These are phyloP conservation scores for Candida sp. DNA, from an alignment of 1,139 yeast genomes.

Conservation along the genomic window DNA sequence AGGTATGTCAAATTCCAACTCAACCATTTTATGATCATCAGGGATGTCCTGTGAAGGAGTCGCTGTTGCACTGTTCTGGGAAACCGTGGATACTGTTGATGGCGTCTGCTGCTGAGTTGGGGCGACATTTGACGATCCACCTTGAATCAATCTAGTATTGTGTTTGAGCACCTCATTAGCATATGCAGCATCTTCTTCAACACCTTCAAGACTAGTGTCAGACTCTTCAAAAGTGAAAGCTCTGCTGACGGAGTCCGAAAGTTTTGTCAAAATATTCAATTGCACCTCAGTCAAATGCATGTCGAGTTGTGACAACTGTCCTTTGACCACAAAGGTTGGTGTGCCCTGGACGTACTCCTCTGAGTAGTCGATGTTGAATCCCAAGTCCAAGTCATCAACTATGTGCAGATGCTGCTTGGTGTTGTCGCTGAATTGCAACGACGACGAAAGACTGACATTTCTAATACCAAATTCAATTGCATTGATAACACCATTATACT, in stretches of 20 bases:
- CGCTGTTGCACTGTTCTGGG: not conserved
- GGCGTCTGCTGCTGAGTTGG: not conserved
- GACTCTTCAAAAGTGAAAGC: constrained; percentile 53
- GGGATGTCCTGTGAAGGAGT: constrained; percentile 14
- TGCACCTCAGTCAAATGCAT: constrained; percentile 82
- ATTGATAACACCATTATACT: constrained; percentile 36
- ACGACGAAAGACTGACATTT: constrained; percentile 67
- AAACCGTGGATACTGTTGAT: too few species aligned
- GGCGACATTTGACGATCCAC: not conserved
- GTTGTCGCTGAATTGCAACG: constrained; percentile 32
- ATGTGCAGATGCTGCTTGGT: constrained; percentile 62
- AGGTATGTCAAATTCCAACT: constrained; percentile 62
- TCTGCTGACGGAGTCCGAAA: constrained; percentile 60
- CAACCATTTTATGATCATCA: constrained; percentile 43
- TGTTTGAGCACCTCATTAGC: constrained; percentile 53
- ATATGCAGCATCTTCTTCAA: constrained; percentile 68
- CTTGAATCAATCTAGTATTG: constrained; percentile 15
- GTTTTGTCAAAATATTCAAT: constrained; percentile 57
- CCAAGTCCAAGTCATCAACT: constrained; percentile 70
- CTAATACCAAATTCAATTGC: constrained; percentile 65
- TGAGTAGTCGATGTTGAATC: constrained; percentile 62
- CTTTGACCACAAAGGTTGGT: constrained; percentile 60
- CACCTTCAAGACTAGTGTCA: constrained; percentile 47
- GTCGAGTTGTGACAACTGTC: constrained; percentile 68
- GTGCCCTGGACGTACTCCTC: constrained; percentile 40